Evolutionary conservation across 768 basidiomycete genomes (phyloP).

Genomic region (Pholiota conissans): DNA sequence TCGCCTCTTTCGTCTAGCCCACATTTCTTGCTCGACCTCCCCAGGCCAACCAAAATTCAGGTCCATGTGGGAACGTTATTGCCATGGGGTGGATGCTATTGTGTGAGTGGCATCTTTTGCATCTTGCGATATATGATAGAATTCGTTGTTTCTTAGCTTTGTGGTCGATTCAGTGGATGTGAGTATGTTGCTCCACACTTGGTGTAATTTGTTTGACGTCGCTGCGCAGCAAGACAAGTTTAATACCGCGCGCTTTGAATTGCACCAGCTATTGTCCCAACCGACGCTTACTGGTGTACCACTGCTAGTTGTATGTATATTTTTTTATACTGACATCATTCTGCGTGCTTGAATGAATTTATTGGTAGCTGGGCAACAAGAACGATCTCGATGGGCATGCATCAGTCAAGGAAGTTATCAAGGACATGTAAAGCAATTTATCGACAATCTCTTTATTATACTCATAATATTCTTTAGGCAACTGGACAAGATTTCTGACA

Average conservation of each 20-base stretch:
- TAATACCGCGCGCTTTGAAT: conserved; percentile 79
- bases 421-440: conserved; percentile 49
- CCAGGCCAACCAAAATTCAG: conserved; percentile 90
- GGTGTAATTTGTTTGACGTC: neutral
- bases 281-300: conserved; percentile 70
- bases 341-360: neutral
- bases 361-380: conserved; percentile 81
- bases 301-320: conserved; percentile 69
- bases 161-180: conserved; percentile 93
- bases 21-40: conserved; percentile 10
- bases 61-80: conserved; percentile 95
- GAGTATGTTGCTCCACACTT: conserved; percentile 27
- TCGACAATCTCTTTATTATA: neutral
- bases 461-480: conserved; percentile 40
- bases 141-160: conserved; percentile 51
- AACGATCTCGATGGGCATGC: conserved; percentile 82
- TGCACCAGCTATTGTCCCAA: conserved; percentile 76
- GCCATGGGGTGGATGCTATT: conserved; percentile 89
- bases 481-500: conserved; percentile 75
- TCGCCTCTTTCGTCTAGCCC: neutral
- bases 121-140: neutral
- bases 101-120: conserved; percentile 53
- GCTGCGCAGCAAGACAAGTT: conserved; percentile 69
- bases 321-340: neutral
- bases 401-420: conserved; percentile 81